Percentiles rank a stretch among this genome's conserved stretches.
Conservation (phyloP, 129 eudicot genomes). For the Silybum marianum region DNA sequence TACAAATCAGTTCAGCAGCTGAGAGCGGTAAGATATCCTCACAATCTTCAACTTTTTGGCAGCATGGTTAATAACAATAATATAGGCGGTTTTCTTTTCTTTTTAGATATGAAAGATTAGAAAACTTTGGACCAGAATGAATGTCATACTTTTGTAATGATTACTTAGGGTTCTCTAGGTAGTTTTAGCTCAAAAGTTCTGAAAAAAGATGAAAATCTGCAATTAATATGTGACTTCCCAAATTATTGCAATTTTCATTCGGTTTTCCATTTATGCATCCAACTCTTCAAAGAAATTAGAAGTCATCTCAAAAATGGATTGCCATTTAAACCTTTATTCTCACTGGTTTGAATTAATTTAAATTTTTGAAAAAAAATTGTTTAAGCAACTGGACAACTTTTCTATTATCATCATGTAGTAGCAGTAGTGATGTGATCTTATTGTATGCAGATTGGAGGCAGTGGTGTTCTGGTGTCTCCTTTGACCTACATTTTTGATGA, state of each 20-base stretch:
- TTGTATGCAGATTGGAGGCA: constrained; percentile 81
- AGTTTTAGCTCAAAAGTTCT: not conserved
- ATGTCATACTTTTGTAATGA: not conserved
- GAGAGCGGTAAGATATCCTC: constrained; percentile 62
- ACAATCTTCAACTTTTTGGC: constrained; percentile 2
- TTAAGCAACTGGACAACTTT: not conserved
- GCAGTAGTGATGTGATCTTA: constrained; percentile 4
- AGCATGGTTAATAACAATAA: not conserved
- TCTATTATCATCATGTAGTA: not conserved
- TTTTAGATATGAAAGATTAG: not conserved
- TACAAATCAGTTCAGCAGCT: constrained; percentile 92
- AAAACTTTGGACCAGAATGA: not conserved
- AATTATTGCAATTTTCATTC: not conserved
- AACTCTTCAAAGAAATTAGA: not conserved
- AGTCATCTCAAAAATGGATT: not conserved
- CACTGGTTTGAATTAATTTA: too few species aligned
- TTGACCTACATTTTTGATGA: constrained; percentile 91
- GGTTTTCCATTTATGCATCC: not conserved
- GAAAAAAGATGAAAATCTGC: not conserved
- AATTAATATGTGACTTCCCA: not conserved
- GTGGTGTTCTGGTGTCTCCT: constrained; percentile 90
- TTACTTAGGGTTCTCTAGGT: not conserved
- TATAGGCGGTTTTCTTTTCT: not conserved
- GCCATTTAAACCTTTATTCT: not conserved
- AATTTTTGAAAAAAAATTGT: too few species aligned